Conservation (phyloP, 2,329 filamentous ascomycete genomes). For the Sporothrix luriei region DNA sequence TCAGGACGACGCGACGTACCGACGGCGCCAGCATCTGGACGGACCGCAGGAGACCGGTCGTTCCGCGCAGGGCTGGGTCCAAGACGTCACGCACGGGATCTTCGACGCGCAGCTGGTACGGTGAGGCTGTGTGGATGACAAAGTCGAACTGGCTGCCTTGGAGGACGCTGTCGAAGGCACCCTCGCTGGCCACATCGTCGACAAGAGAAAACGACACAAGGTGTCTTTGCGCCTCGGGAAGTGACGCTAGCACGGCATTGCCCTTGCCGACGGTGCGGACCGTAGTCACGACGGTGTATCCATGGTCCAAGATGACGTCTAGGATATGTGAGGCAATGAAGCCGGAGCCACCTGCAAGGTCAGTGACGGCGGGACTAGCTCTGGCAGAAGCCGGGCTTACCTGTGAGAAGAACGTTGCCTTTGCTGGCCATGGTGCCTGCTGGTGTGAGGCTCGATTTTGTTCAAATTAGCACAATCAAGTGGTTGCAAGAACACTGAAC, state of each 20-base stretch:
- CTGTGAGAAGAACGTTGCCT: constrained; percentile 51
- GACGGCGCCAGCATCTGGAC: constrained; percentile 49
- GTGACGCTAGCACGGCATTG: constrained; percentile 47
- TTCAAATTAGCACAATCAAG: background rate
- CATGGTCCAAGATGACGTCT: constrained; percentile 49
- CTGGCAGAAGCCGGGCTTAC: constrained; percentile 36
- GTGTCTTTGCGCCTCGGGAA: constrained; percentile 48
- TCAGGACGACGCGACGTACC: constrained; percentile 66
- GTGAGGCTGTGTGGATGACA: constrained; percentile 73
- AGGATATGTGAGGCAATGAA: constrained; percentile 60
- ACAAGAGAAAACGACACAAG: constrained; percentile 59
- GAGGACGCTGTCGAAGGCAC: constrained; percentile 66
- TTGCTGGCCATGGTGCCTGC: constrained; percentile 41
- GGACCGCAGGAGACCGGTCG: constrained; percentile 53
- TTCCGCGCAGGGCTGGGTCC: constrained; percentile 59
- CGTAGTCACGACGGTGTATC: constrained; percentile 50
- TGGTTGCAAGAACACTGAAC: too few relatives aligned
- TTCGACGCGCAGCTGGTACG: constrained; percentile 69
- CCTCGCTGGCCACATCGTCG: constrained; percentile 68
- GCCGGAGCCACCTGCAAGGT: constrained; percentile 51
- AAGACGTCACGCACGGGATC: constrained; percentile 53
- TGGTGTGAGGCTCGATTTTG: background rate
- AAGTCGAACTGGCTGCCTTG: constrained; percentile 63
- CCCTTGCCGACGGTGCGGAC: constrained; percentile 55
- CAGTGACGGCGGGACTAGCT: background rate